A percentile compares a stretch with the other conserved stretches of the same genome.
phyloP scores from a whole-genome alignment of 2,329 filamentous ascomycete genomes.

The Diplodia scrobiculata region DNA sequence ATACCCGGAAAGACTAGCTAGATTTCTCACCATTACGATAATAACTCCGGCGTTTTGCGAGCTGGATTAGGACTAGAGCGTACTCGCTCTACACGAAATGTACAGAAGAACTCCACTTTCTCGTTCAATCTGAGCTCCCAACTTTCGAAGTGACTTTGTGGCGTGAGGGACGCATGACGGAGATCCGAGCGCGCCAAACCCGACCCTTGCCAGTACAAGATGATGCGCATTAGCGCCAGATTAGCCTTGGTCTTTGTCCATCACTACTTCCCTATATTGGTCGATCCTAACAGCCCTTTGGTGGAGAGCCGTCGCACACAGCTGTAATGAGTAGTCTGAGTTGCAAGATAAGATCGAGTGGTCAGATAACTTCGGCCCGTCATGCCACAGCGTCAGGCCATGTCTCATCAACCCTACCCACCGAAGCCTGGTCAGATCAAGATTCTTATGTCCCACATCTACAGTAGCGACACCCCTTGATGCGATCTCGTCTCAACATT shows the following conservation, averaged over 20 bases:
- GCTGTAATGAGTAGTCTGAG: background rate
- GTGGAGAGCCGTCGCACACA: background rate
- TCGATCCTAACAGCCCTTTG: background rate
- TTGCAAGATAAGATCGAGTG: conserved; percentile 8
- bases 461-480: background rate
- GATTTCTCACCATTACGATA: conserved; percentile 17
- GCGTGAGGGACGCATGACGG: conserved; percentile 7
- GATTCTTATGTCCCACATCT: background rate
- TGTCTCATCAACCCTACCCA: conserved; percentile 5
- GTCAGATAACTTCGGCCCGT: background rate
- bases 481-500: background rate
- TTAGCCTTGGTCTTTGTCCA: background rate
- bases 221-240: conserved; percentile 7
- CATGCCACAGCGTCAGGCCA: background rate
- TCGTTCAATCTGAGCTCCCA: conserved; percentile 6
- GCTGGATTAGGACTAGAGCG: conserved; percentile 18
- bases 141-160: conserved; percentile 5
- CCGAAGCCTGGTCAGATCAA: background rate
- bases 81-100: conserved; percentile 23
- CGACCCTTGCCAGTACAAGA: background rate
- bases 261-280: background rate
- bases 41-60: conserved; percentile 4
- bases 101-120: conserved; percentile 21
- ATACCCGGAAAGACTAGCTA: conserved; percentile 27
- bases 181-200: background rate